A percentile compares a stretch with the other conserved stretches of the same genome.
phyloP scores from a whole-genome alignment of 2,329 filamentous ascomycete species.

The Claviceps cyperi region DNA sequence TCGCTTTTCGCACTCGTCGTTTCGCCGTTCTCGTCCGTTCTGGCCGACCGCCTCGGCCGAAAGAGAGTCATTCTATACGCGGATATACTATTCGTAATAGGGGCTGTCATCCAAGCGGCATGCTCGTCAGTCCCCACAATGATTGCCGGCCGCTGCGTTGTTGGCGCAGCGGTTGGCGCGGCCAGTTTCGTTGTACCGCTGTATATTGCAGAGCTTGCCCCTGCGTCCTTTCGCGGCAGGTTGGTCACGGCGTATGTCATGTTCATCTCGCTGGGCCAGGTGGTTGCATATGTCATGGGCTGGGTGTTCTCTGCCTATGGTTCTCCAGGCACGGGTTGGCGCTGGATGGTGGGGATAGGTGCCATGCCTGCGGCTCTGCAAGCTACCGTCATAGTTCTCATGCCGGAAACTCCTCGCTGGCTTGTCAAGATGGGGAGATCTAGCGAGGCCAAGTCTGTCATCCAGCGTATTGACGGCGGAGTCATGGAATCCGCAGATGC shows the following conservation, averaged over 20 bases:
- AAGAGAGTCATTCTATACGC: constrained; percentile 49
- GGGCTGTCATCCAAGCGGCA: constrained; percentile 50
- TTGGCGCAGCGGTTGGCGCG: constrained; percentile 59
- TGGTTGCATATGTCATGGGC: constrained; percentile 74
- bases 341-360: constrained; percentile 83
- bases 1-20: constrained; percentile 50
- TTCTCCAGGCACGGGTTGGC: constrained; percentile 49
- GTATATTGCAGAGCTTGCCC: constrained; percentile 78
- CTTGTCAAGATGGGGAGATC: constrained; percentile 55
- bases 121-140: constrained; percentile 45
- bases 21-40: constrained; percentile 48
- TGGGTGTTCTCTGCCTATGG: constrained; percentile 54
- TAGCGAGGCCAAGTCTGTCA: constrained; percentile 47
- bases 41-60: constrained; percentile 48
- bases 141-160: constrained; percentile 52
- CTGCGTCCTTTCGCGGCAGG: constrained; percentile 59
- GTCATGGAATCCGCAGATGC: constrained; percentile 32
- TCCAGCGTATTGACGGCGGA: constrained; percentile 49
- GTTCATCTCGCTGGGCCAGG: constrained; percentile 78
- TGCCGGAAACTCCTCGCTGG: constrained; percentile 87
- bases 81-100: constrained; percentile 52
- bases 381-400: constrained; percentile 47
- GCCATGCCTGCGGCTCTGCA: constrained; percentile 64
- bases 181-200: constrained; percentile 74
- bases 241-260: constrained; percentile 71